Evolutionary conservation across 441 rosid species (phyloP).

Genomic region (Geranium incanum): DNA sequence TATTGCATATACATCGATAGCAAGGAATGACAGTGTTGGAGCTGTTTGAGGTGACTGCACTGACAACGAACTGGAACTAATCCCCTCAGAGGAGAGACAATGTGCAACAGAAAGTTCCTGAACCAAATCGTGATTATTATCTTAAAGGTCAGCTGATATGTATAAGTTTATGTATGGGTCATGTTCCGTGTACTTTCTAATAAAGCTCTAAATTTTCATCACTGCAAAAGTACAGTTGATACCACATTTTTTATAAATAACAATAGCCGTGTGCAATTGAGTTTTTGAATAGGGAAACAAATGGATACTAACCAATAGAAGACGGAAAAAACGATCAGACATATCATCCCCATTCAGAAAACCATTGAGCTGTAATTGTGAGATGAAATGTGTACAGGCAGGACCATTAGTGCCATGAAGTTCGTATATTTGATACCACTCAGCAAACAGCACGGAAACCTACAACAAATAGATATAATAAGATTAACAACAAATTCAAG

Average conservation of each 20-base stretch:
- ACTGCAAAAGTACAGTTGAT: not conserved
- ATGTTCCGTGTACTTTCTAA: not conserved
- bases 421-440: conserved; percentile 29
- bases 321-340: conserved; percentile 28
- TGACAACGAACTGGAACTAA: conserved; percentile 19
- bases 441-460: conserved; percentile 23
- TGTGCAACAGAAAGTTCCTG: conserved; percentile 29
- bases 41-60: conserved; percentile 23
- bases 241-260: not conserved
- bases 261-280: not conserved
- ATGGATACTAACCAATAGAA: conserved; percentile 21
- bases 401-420: conserved; percentile 28
- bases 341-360: conserved; percentile 27
- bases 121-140: conserved; percentile 4
- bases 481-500: not conserved
- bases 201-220: not conserved
- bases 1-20: conserved; percentile 27
- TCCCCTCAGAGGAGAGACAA: conserved; percentile 24
- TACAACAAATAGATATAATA: conserved; percentile 10
- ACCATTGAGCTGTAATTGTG: conserved; percentile 28
- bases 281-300: not conserved
- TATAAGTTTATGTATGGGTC: not conserved
- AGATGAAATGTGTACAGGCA: conserved; percentile 24
- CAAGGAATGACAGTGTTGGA: conserved; percentile 23
- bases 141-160: not conserved